Base-by-base conservation (phyloP, 345 rosid genomes). In the Syzygium oleosum region DNA sequence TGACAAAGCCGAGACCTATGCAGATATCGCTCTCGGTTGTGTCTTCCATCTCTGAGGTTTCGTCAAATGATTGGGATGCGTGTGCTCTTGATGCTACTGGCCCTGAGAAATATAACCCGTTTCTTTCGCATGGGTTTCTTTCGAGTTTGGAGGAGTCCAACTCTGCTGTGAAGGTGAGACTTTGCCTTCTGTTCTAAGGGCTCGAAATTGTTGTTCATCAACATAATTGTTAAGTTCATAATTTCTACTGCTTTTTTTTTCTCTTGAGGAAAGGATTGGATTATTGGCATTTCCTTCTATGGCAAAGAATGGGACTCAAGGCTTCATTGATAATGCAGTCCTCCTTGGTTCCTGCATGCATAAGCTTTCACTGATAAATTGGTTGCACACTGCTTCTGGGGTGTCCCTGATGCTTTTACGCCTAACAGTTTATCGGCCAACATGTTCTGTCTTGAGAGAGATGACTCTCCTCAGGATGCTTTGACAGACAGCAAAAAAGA, bases 141-240 rank as follows among this genome's bases (percentile, higher is more conserved):
- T 97, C 97, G 10, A 92, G 95, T 92, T 93, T 97, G 85, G 99
- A 97, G 94, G 98, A 95, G 87, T 90, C 99, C 0, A 87, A 91
- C 51, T 94, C 92, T 78, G 94, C 98, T 7, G 90, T 92, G 73
- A 94, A 96, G 98, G 99, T 97, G 88, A 59, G 89, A 68, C 8
- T 87, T 65, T 79, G 25, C 53, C 2, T 85, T n/a, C n/a, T 43
- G 22, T 86, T 34, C 15, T 9, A 49, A 29, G 56, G 0, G 34
- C 41, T 52, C 0, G 27, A 2, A 3, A 34, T 68, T 68, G 13
- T 68, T 34, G 23, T 68, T 34, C 46, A 2, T 34, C 46, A 1
- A 68, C 80, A 22, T 73, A 19, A 34, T 21, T 19, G 19, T 73
- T 34, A 1, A 1, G 12, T 68, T 22, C 5, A 12, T 56, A 22